A percentile compares a stretch with the other conserved stretches of the same genome.
These are phyloP conservation scores for Penicillium sp. DNA, from an alignment of 2,329 filamentous ascomycete genomes.

Conservation along the genomic window DNA sequence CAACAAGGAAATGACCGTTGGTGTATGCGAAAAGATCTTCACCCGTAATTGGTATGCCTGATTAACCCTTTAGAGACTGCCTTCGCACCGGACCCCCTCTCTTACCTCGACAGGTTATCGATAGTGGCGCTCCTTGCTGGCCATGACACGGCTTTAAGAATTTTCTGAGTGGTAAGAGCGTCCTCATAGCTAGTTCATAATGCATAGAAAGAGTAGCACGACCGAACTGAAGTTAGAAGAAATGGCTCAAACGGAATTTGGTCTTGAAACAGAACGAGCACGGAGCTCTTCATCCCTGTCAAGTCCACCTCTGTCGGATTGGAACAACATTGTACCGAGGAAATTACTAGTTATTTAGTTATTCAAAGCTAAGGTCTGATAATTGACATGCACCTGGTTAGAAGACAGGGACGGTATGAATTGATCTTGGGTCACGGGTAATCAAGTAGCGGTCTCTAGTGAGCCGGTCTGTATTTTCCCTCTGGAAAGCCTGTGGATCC, in stretches of 20 bases:
- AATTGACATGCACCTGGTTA: too few relatives aligned
- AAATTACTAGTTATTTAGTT: too few relatives aligned
- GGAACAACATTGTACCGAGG: neutral
- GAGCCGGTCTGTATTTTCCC: too few relatives aligned
- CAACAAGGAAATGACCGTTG: constrained; percentile 27
- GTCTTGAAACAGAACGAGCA: constrained; percentile 1
- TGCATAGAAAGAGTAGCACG: neutral
- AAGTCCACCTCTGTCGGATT: neutral
- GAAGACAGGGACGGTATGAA: too few relatives aligned
- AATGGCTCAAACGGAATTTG: neutral
- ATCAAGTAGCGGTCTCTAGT: too few relatives aligned
- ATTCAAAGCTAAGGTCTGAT: too few relatives aligned
- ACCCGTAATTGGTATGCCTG: constrained; percentile 21
- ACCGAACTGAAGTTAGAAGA: neutral
- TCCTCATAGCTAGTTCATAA: neutral
- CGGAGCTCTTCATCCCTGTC: constrained; percentile 7
- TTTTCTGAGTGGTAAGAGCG: constrained; percentile 5
- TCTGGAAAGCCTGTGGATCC: too few relatives aligned
- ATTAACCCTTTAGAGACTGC: constrained; percentile 4
- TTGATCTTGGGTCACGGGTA: too few relatives aligned
- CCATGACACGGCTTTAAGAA: constrained; percentile 1
- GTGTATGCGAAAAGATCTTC: constrained; percentile 28
- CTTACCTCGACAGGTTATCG: constrained; percentile 16
- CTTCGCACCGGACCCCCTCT: constrained; percentile 4
- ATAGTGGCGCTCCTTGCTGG: constrained; percentile 4